These are phyloP conservation scores for Pichia nakasei DNA, from an alignment of 805 yeast genomes.

Conservation along the genomic window DNA sequence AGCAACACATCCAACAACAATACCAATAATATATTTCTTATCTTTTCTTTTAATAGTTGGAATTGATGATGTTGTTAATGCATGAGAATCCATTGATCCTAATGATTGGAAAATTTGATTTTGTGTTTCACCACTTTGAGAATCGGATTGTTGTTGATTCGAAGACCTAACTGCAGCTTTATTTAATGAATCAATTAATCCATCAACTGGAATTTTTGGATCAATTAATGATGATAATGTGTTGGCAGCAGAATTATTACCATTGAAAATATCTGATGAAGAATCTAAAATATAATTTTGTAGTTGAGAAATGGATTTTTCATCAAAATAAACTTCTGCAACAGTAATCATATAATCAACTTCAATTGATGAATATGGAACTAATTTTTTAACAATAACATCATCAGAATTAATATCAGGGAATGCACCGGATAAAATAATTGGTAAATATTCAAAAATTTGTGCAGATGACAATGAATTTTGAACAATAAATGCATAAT, in stretches of 20 bases:
- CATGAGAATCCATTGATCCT: conserved; percentile 22
- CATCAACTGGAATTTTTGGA: conserved; percentile 50
- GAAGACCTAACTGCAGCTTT: not conserved
- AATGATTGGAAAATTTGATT: conserved; percentile 8
- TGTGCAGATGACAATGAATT: conserved; percentile 74
- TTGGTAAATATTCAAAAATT: conserved; percentile 78
- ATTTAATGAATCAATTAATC: conserved; percentile 23
- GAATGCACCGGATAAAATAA: conserved; percentile 58
- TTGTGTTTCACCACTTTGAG: conserved; percentile 6
- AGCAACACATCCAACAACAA: conserved; percentile 73
- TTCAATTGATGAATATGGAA: conserved; percentile 57
- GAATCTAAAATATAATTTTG: conserved; percentile 40
- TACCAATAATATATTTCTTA: conserved; percentile 51
- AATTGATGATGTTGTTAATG: conserved; percentile 11
- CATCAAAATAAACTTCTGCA: conserved; percentile 81
- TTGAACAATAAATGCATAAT: conserved; percentile 74
- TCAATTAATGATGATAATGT: conserved; percentile 67
- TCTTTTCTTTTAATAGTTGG: conserved; percentile 1
- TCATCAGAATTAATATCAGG: conserved; percentile 20
- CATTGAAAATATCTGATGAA: conserved; percentile 52
- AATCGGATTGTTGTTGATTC: not conserved
- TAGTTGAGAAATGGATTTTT: conserved; percentile 38
- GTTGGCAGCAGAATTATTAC: conserved; percentile 44
- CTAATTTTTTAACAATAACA: conserved; percentile 57
- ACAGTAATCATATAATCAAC: conserved; percentile 70